Evolutionary conservation across 2,329 filamentous ascomycete species (phyloP), one percentile per base, ranked within the genome.

Genomic region (Colletotrichum acutatum): DNA sequence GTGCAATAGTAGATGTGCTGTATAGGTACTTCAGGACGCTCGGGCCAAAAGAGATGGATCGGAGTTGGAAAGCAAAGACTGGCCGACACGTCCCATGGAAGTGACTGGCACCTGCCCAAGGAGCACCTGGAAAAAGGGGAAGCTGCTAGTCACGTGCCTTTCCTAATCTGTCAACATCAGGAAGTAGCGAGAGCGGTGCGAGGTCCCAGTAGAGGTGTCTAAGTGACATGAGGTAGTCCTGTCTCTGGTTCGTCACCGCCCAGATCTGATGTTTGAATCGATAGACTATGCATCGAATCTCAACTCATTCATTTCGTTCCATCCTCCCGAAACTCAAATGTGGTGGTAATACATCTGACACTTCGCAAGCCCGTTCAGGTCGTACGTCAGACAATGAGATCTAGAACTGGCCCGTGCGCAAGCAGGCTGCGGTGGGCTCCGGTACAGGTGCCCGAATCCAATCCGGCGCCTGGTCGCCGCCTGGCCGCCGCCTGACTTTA

Each of bases 81-180:
- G 58, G 65, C 66, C 66, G 69, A 63, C 42, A 49, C 52, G 34
- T 61, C 24, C 65, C 42, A 42, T 37, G 32, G 37, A 62, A 57
- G n/a, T 57, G 52, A 67, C 52, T 42, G 53, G 54, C 62, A 58
- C 62, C 74, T 71, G 37, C 24, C 72, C 60, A 66, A 59, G 61
- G 32, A 12, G 52, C 60, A 61, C 61, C 54, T 37, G 57, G 28
- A 63, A 66, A 72, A 68, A 72, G 69, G 69, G 69, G 72, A 56
- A 71, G 30, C 30, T 22, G 28, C 28, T n/a, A 16, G 66, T 75
- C 74, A 75, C 74, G 74, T 75, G 74, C 46, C 14, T 11, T 22
- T 9, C 24, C 6, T 59, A 57, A 16, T 11, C 32, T 28, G 30
- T 12, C 16, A 56, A 30, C n/a, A 30, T 14, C n/a, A 65, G 28